phyloP scores from a whole-genome alignment of 805 yeast species.

The Debaryomyces hansenii region DNA sequence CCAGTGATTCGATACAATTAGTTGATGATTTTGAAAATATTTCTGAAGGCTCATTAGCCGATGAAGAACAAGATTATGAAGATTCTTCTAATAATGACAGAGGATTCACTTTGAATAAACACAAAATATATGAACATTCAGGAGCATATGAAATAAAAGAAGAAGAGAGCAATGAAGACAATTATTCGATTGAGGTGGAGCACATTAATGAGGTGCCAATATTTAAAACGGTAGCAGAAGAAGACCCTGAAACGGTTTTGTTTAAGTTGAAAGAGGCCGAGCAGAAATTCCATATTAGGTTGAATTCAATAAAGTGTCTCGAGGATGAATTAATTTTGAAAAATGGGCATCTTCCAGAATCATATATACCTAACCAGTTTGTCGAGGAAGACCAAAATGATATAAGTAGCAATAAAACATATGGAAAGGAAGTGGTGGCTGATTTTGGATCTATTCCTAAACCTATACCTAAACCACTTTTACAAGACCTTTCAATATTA shows the following conservation, averaged over 20 bases:
- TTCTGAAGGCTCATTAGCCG: background rate
- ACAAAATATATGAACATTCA: background rate
- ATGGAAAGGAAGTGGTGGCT: no score
- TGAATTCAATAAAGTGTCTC: conserved; percentile 19
- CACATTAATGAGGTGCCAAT: conserved; percentile 14
- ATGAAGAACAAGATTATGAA: conserved; percentile 8
- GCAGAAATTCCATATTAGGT: conserved; percentile 20
- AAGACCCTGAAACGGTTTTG: conserved; percentile 23
- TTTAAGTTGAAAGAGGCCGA: conserved; percentile 22
- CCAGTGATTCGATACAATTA: conserved; percentile 2
- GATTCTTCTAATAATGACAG: background rate
- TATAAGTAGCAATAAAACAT: background rate
- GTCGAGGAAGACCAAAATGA: background rate
- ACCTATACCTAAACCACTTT: conserved; percentile 18
- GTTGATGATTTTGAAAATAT: conserved; percentile 2
- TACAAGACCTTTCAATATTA: background rate
- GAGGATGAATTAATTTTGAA: conserved; percentile 14
- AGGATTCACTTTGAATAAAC: background rate
- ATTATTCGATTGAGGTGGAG: conserved; percentile 1
- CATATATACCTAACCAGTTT: conserved; percentile 6
- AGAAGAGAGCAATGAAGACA: conserved; percentile 4
- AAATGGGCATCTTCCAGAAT: background rate
- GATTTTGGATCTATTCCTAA: conserved; percentile 20
- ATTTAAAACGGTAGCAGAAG: conserved; percentile 26
- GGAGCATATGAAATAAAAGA: background rate